phyloP scores from a whole-genome alignment of 176 grass and related monocot species.

The Zoysia pacifica region DNA sequence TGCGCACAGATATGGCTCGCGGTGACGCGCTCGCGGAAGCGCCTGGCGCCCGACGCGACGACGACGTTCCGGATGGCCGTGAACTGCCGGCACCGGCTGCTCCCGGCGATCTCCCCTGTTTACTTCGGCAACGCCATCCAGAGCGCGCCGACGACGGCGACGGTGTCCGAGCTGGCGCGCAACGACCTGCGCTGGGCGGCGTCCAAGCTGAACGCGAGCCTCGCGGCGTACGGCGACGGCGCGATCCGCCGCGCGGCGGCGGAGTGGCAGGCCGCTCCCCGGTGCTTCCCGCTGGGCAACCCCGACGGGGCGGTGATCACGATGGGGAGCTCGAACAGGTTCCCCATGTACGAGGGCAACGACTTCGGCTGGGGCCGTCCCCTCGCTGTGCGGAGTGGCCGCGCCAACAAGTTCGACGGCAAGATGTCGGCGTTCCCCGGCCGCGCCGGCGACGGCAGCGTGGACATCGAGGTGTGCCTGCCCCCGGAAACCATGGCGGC shows the following conservation, averaged over 20 bases:
- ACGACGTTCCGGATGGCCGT: conserved; percentile 90
- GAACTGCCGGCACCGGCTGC: conserved; percentile 87
- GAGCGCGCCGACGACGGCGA: conserved; percentile 68
- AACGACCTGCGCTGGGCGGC: conserved; percentile 72
- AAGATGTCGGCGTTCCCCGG: conserved; percentile 96
- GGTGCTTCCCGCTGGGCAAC: conserved; percentile 94
- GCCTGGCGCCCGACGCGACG: conserved; percentile 49
- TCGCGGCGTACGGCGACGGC: conserved; percentile 57
- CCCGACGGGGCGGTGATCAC: conserved; percentile 88
- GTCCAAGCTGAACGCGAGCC: conserved; percentile 55
- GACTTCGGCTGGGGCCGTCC: conserved; percentile 91
- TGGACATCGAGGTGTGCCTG: conserved; percentile 94
- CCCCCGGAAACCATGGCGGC: conserved; percentile 83
- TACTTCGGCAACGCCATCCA: conserved; percentile 99
- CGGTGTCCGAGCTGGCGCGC: conserved; percentile 62
- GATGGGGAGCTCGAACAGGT: conserved; percentile 95
- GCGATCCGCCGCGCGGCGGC: conserved; percentile 49
- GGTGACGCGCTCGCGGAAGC: conserved; percentile 68
- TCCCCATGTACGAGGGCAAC: conserved; percentile 94
- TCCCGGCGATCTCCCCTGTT: conserved; percentile 49
- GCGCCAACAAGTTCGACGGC: conserved; percentile 94
- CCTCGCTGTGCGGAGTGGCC: conserved; percentile 76
- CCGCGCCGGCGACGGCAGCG: conserved; percentile 64
- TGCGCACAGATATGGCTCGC: conserved; percentile 79
- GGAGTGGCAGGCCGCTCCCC: conserved; percentile 79